phyloP scores from a whole-genome alignment of 2,329 filamentous ascomycete genomes.

The Sordariomycetes sp. region DNA sequence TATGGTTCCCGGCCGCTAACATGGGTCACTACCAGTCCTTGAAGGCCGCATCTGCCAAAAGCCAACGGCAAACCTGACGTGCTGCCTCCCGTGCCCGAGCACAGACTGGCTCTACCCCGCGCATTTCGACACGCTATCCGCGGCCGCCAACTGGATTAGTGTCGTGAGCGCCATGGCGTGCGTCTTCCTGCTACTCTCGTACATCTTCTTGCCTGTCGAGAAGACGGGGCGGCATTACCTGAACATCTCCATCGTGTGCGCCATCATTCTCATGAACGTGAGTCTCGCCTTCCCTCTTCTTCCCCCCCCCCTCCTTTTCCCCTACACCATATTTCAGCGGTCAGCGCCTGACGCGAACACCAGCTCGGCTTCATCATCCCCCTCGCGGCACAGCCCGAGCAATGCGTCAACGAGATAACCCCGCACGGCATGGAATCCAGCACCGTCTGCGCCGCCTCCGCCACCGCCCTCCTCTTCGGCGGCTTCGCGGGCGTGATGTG shows the following conservation, averaged over 20 bases:
- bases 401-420: constrained; percentile 84
- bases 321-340: background rate
- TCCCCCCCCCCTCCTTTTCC: background rate
- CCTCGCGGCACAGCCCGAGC: constrained; percentile 59
- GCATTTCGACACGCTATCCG: constrained; percentile 44
- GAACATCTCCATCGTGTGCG: constrained; percentile 72
- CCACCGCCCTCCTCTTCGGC: constrained; percentile 72
- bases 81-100: constrained; percentile 84
- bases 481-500: constrained; percentile 78
- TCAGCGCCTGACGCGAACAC: background rate
- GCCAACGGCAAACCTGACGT: constrained; percentile 38
- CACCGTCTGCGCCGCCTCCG: constrained; percentile 75
- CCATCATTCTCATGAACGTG: constrained; percentile 67
- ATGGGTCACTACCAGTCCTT: constrained; percentile 27
- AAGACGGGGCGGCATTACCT: constrained; percentile 89
- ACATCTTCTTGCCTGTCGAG: constrained; percentile 67
- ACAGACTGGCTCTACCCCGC: constrained; percentile 62
- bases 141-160: constrained; percentile 70
- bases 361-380: constrained; percentile 87
- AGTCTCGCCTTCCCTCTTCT: constrained; percentile 22
- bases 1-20: no score
- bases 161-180: constrained; percentile 60
- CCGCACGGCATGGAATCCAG: constrained; percentile 83
- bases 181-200: constrained; percentile 67
- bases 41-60: constrained; percentile 40